Base-by-base conservation (phyloP, 345 rosid species). In the Boechera stricta region DNA sequence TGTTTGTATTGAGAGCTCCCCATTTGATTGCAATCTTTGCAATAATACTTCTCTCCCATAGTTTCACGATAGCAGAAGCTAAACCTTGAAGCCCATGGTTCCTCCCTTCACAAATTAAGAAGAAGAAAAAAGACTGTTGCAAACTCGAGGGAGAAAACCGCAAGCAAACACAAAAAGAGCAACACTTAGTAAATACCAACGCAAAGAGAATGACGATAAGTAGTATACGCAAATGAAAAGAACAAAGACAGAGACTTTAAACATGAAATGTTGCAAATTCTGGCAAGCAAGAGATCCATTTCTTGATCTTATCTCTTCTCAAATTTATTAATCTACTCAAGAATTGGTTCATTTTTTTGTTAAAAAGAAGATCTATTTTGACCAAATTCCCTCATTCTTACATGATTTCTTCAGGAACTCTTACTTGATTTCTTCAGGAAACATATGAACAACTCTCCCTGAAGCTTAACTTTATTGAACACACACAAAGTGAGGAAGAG, bases 21-120 rank as follows among this genome's bases (percentile, higher is more conserved):
- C 95, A 88, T 81, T 93, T 93, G 78, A 93, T 85, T 21, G 95
- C 87, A 81, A 93, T 86, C 84, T 93, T 93, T 58, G 87, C 94
- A 47, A 93, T 85, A 59, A 78, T 71, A 85, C 89, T 79, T 64
- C 77, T 93, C 82, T 90, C 86, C 98, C 98, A 93, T 76, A 93
- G 76, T 77, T 88, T 90, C 74, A 85, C 61, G 52, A 93, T 88
- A 12, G 97, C 91, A 80, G 84, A 83, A 77, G 97, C 97, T 76
- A 93, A 79, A 42, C 98, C 98, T 80, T 90, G 94, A 84, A 90
- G 93, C 54, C 80, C 76, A 65, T 87, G 80, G 83, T 93, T 93
- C 85, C 90, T 87, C 68, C 94, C 97, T 93, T 76, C 66, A 77
- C 52, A 73, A 80, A 81, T 55, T 10, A 48, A 26, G 31, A 57